Evolutionary conservation across 805 yeast species (phyloP).

Genomic region (Ogataea philodendri): DNA sequence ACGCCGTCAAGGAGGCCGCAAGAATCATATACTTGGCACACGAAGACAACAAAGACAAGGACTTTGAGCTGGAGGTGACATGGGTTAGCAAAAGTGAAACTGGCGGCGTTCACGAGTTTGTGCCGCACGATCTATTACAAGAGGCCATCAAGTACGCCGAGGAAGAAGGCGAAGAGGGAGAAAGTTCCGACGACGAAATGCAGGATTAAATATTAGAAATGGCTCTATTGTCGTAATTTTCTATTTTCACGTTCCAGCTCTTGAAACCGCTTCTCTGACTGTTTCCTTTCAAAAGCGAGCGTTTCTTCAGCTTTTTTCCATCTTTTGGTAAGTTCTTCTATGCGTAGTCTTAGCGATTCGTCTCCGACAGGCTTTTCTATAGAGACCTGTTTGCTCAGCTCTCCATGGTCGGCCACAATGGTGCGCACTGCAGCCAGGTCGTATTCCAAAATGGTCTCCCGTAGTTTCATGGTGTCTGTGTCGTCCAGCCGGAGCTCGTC

Average conservation of each 20-base stretch:
- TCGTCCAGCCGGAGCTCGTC: slow-evolving; percentile 24
- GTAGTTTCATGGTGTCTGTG: slow-evolving; percentile 32
- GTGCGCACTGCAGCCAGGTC: slow-evolving; percentile 61
- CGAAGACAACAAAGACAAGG: slow-evolving; percentile 97
- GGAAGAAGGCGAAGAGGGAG: slow-evolving; percentile 69
- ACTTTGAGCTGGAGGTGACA: slow-evolving; percentile 88
- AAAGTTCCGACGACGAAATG: slow-evolving; percentile 36
- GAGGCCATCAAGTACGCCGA: slow-evolving; percentile 86
- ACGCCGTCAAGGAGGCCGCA: slow-evolving; percentile 93
- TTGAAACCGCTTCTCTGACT: slow-evolving; percentile 48
- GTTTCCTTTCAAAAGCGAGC: slow-evolving; percentile 56
- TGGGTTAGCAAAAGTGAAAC: slow-evolving; percentile 84
- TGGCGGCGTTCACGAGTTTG: slow-evolving; percentile 71
- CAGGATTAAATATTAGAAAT: slow-evolving; percentile 23
- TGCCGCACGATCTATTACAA: slow-evolving; percentile 73
- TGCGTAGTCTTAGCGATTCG: slow-evolving; percentile 39
- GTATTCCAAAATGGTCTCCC: slow-evolving; percentile 39
- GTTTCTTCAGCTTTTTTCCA: slow-evolving; percentile 75
- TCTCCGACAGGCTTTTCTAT: slow-evolving; percentile 3
- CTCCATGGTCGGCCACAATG: slow-evolving; percentile 54
- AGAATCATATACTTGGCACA: slow-evolving; percentile 90
- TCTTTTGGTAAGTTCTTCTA: slow-evolving; percentile 59
- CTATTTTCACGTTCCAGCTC: slow-evolving; percentile 57
- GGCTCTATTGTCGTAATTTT: slow-evolving; percentile 10
- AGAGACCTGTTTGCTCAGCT: slow-evolving; percentile 14